Evolutionary conservation across 768 basidiomycete species (phyloP).

Genomic region (Nevesoporus exiguus): DNA sequence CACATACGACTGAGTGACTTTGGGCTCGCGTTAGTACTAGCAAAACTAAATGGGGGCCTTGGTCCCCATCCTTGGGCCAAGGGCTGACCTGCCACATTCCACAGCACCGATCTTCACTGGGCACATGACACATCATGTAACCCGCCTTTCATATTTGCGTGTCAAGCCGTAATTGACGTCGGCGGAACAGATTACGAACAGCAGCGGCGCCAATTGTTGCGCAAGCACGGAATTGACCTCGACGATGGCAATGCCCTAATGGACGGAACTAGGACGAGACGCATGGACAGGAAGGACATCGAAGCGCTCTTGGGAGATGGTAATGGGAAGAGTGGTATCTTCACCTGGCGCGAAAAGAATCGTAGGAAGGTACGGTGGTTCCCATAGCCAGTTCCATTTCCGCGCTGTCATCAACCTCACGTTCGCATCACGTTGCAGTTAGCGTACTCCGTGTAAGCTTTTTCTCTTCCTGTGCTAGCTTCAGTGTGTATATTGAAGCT

Average conservation of each 20-base stretch:
- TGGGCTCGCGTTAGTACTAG: conserved; percentile 79
- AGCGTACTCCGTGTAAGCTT: conserved; percentile 82
- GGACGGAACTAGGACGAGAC: conserved; percentile 71
- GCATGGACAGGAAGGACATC: conserved; percentile 77
- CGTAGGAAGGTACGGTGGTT: conserved; percentile 68
- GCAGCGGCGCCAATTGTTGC: conserved; percentile 81
- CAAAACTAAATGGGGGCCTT: conserved; percentile 23
- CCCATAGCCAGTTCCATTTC: conserved; percentile 30
- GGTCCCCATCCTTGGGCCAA: conserved; percentile 10
- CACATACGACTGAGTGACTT: conserved; percentile 96
- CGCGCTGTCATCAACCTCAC: conserved; percentile 24
- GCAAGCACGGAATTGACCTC: conserved; percentile 93
- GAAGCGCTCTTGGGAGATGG: conserved; percentile 83
- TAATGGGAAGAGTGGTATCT: conserved; percentile 76
- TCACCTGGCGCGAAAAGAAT: conserved; percentile 96
- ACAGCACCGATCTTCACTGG: conserved; percentile 91
- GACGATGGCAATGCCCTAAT: conserved; percentile 67
- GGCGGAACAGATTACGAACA: conserved; percentile 79
- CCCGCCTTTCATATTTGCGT: conserved; percentile 11
- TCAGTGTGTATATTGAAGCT: conserved; percentile 17
- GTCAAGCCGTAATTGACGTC: conserved; percentile 14
- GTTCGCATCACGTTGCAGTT: conserved; percentile 45
- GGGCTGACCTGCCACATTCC: conserved; percentile 21
- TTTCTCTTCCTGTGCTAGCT: conserved; percentile 17
- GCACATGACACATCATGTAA: conserved; percentile 91